Conservation (phyloP, 192 early-diverging fungal genomes). For the Chytriomyces sp. region DNA sequence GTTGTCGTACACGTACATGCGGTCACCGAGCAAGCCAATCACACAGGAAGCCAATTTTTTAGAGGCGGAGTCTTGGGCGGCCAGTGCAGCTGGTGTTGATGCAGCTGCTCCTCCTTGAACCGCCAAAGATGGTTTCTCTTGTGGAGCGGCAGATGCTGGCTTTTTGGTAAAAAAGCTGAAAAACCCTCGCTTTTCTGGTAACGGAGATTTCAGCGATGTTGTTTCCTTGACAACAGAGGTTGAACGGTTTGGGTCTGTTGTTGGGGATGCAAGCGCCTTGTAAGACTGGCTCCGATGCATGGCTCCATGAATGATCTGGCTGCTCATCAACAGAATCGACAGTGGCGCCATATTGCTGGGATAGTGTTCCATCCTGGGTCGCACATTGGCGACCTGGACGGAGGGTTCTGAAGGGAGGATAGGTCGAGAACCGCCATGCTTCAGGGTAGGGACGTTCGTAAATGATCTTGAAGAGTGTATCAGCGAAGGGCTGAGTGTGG, state of each 20-base stretch:
- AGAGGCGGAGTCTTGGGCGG: not conserved
- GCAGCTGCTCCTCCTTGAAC: not conserved
- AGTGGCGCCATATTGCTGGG: slow-evolving; percentile 1
- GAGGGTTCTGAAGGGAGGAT: not conserved
- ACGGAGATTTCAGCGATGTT: not conserved
- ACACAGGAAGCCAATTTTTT: slow-evolving; percentile 2
- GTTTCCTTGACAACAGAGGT: not conserved
- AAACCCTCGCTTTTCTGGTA: not conserved
- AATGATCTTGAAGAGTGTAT: not conserved
- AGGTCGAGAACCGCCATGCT: not conserved
- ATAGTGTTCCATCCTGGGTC: not conserved
- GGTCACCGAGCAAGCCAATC: slow-evolving; percentile 3
- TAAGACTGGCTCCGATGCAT: not conserved
- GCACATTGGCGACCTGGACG: not conserved
- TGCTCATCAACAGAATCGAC: not conserved
- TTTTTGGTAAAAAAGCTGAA: not conserved
- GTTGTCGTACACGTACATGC: slow-evolving; percentile 12
- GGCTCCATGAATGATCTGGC: slow-evolving; percentile 2
- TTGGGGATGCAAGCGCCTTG: not conserved
- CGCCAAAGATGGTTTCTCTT: not conserved
- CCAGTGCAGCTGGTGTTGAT: not conserved
- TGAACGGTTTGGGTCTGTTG: not conserved
- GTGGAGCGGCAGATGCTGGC: not conserved
- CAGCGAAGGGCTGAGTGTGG: not conserved
- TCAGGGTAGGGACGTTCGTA: not conserved